Evolutionary conservation across 768 basidiomycete genomes (phyloP).

Genomic region (Amanita fuliginea): DNA sequence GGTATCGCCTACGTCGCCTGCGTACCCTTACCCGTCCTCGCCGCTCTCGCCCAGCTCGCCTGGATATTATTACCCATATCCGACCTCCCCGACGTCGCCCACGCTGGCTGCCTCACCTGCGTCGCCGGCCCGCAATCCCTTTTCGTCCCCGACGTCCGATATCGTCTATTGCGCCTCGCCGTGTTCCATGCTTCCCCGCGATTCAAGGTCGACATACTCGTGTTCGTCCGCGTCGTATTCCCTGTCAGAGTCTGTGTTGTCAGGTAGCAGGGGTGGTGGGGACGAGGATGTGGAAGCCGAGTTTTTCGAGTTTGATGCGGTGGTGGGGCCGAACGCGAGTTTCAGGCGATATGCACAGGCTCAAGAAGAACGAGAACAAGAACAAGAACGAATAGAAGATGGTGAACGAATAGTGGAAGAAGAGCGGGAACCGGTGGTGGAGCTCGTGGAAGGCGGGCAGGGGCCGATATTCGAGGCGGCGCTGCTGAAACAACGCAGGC

Average conservation of each 20-base stretch:
- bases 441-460: background rate
- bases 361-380: no score
- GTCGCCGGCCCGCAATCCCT: background rate
- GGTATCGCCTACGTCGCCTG: no score
- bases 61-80: no score
- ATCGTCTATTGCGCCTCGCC: background rate
- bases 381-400: no score
- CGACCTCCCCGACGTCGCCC: no score
- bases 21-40: no score
- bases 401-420: no score
- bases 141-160: background rate
- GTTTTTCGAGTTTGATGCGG: no score
- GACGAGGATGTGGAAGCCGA: no score
- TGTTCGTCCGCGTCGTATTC: background rate
- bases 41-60: no score
- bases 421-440: no score
- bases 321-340: background rate
- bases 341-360: background rate
- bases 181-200: background rate
- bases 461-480: constrained; percentile 2
- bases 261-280: background rate
- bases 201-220: background rate
- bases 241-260: background rate
- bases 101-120: no score
- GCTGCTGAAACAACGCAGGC: background rate